Evolutionary conservation across 2,329 filamentous ascomycete genomes (phyloP), one percentile per base, ranked within the genome.

Genomic region (Rhinocladiella mackenziei): DNA sequence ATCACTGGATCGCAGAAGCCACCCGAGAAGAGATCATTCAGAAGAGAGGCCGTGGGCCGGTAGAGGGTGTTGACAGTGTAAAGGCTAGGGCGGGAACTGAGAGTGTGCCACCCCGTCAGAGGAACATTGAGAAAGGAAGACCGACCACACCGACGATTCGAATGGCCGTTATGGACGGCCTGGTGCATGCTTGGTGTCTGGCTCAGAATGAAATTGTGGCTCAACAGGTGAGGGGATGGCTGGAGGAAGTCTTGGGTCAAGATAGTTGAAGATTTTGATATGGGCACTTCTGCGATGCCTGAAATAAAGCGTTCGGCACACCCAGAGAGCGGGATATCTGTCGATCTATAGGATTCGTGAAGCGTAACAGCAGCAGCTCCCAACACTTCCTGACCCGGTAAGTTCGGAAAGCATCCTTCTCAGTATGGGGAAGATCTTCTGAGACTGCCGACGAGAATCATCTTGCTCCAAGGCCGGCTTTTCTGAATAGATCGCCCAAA

Each of bases 121-220:
- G 18, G 56, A 57, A 2, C 42, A 56, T 6, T 55, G 43, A n/a
- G 58, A 58, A 3, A 62, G 61, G 18, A 53, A 59, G 22, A 69
- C 18, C 18, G 71, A 22, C 73, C 75, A 32, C n/a, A n/a, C 33
- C 38, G 2, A 63, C 59, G 13, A 79, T 81, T 73, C 61, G 75
- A 43, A 65, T 81, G 50, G 77, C 78, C 56, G 68, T 53, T 37
- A 48, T 75, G 50, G 63, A 67, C 34, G 74, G 72, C 0, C 65
- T 79, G 51, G 73, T 72, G 35, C 79, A 82, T 68, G 76, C 72
- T 0, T 82, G 82, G 62, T 80, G 76, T 57, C 65, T 80, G 46
- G 63, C 60, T 14, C 62, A 69, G 52, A 67, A 60, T 55, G 69
- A 65, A 37, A 63, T 69, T 17, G 74, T 80, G 58, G 75, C 76